Conservation (phyloP, 108 stramenopile species). For the Fragilariopsis cylindrus region DNA sequence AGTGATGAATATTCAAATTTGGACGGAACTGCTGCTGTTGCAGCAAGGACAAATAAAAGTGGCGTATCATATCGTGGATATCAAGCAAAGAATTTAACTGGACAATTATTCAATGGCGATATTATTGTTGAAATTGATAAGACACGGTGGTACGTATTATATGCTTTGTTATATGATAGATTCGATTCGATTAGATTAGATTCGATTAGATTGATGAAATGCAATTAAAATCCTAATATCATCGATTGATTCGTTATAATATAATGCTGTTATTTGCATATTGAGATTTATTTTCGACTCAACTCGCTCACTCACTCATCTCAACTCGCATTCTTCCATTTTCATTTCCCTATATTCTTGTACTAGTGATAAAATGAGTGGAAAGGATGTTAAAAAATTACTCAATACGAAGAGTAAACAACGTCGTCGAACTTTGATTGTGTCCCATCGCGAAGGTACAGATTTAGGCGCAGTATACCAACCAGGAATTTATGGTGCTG, state of each 20-base stretch:
- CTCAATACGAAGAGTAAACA: neutral
- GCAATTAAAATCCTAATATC: no score
- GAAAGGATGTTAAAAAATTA: neutral
- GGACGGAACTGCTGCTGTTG: neutral
- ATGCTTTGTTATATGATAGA: no score
- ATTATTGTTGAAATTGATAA: conserved; percentile 8
- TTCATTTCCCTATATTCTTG: no score
- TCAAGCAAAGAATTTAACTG: neutral
- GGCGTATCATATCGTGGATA: neutral
- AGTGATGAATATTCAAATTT: neutral
- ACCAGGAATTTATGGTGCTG: conserved; percentile 12
- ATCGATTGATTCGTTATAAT: no score
- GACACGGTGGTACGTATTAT: neutral
- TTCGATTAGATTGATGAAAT: no score
- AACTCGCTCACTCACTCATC: no score
- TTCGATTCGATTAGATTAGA: no score
- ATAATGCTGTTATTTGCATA: no score
- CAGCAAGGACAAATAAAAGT: neutral
- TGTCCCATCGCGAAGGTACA: conserved; percentile 2
- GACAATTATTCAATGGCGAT: neutral
- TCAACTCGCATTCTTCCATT: no score
- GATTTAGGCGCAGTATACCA: conserved; percentile 9
- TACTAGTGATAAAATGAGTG: conserved; percentile 2
- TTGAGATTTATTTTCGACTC: no score
- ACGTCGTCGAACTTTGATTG: neutral